Evolutionary conservation across 805 yeast genomes (phyloP), one percentile per base, ranked within the genome.

Genomic region (Myxozyma geophila): DNA sequence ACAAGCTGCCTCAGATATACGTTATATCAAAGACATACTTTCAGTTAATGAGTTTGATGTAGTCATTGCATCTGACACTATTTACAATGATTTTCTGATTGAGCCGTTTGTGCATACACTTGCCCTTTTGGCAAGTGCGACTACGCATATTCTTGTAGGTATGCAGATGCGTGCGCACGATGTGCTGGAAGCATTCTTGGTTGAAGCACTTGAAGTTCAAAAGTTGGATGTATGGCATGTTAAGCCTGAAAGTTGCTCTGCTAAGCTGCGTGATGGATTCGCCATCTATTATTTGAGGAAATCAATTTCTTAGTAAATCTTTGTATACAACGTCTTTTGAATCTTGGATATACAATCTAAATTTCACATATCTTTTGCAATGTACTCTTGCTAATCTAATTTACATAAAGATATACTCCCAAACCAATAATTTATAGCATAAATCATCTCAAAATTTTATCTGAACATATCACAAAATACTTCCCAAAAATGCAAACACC

Each of bases 51-150:
- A 49, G 21, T 63, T 68, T 23, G 87, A 83, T 63, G 74, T 79
- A 49, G 76, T 87, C 5, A 70, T 87, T 9, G 88, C 89, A 0
- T 84, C 87, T 69, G 92, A 87, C 70, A 83, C 89, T 6, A 79
- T 87, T 2, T 87, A 87, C 75, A 87, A 87, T 70, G 87, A 84
- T 59, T 86, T 76, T 67, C 74, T 87, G 49, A 79, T 86, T 2
- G 81, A 81, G 0, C 80, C 74, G 60, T 80, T 87, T 62, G 74
- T 86, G 15, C 71, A 73, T 6, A 78, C 89, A 0, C 44, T 85
- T 23, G 70, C 72, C 28, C 57, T 62, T 33, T 64, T 83, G 23
- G 73, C 81, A 72, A 77, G 76, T 2, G 62, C 60, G 0, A 55
- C 74, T 0, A 73, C 82, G 0, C 78, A 77, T 3, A 76, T 78